phyloP scores from a whole-genome alignment of 1,284 basidiomycete species.

The Wolfiporia cocos region DNA sequence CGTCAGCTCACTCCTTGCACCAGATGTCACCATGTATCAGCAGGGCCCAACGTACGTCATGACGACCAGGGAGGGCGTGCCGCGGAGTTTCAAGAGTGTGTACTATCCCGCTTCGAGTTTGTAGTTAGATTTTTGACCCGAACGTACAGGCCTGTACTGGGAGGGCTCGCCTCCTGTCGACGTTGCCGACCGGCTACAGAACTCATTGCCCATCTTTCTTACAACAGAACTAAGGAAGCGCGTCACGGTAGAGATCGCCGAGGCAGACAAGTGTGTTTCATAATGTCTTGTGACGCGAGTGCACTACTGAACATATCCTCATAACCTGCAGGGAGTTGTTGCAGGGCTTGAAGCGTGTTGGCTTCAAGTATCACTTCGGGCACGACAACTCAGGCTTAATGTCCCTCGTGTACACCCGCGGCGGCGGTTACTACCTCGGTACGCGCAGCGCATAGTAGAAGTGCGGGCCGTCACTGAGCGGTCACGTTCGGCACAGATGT shows the following conservation, averaged over 20 bases:
- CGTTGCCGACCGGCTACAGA: slow-evolving; percentile 43
- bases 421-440: slow-evolving; percentile 40
- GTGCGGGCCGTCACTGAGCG: no score
- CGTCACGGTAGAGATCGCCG: slow-evolving; percentile 38
- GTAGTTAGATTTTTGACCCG: no score
- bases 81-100: slow-evolving; percentile 29
- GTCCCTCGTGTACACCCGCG: slow-evolving; percentile 31
- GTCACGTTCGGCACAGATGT: no score
- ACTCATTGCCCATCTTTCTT: slow-evolving; percentile 42
- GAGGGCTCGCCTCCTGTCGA: slow-evolving; percentile 44
- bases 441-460: no score
- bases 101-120: no score
- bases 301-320: not conserved
- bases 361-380: slow-evolving; percentile 55
- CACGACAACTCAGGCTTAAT: slow-evolving; percentile 48
- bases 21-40: slow-evolving; percentile 62
- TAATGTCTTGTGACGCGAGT: not conserved
- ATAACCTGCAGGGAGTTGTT: slow-evolving; percentile 40
- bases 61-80: slow-evolving; percentile 39
- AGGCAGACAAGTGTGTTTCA: slow-evolving; percentile 38
- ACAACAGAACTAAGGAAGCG: slow-evolving; percentile 43
- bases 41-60: slow-evolving; percentile 59
- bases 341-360: slow-evolving; percentile 48
- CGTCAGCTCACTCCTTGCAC: not conserved
- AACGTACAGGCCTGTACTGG: slow-evolving; percentile 31